Conservation (phyloP, 805 yeast species). For the Cyberlindnera maritima region DNA sequence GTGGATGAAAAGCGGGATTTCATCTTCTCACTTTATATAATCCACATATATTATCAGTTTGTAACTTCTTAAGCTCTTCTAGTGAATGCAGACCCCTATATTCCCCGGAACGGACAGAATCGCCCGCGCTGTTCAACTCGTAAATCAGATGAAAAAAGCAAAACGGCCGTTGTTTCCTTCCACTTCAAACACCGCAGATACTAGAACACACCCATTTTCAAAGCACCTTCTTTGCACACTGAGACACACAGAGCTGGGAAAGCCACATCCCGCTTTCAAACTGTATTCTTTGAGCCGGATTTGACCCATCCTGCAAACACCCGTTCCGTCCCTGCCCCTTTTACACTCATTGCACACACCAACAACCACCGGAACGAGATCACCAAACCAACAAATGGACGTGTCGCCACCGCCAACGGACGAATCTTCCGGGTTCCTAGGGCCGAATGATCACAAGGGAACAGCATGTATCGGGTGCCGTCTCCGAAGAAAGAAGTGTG, state of each 20-base stretch:
- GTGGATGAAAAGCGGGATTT: too few species aligned
- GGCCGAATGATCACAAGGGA: constrained; percentile 7
- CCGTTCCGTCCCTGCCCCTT: background rate
- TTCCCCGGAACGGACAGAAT: background rate
- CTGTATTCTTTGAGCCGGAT: background rate
- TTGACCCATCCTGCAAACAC: background rate
- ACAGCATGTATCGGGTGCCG: constrained; percentile 22
- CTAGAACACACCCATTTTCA: too few species aligned
- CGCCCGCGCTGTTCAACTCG: background rate
- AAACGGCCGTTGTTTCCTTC: background rate
- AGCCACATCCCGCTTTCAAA: background rate
- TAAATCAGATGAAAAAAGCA: background rate
- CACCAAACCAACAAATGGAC: background rate
- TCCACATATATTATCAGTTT: too few species aligned
- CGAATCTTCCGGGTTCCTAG: background rate
- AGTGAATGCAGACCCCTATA: too few species aligned
- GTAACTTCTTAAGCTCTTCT: too few species aligned
- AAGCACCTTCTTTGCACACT: background rate
- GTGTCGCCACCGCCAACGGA: background rate
- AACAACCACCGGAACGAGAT: background rate
- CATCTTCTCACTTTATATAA: too few species aligned
- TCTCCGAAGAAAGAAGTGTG: constrained; percentile 17
- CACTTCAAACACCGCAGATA: background rate
- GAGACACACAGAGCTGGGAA: background rate
- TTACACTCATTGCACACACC: background rate